Conservation (phyloP, 2,329 filamentous ascomycete species). For the Ophiostoma ips region DNA sequence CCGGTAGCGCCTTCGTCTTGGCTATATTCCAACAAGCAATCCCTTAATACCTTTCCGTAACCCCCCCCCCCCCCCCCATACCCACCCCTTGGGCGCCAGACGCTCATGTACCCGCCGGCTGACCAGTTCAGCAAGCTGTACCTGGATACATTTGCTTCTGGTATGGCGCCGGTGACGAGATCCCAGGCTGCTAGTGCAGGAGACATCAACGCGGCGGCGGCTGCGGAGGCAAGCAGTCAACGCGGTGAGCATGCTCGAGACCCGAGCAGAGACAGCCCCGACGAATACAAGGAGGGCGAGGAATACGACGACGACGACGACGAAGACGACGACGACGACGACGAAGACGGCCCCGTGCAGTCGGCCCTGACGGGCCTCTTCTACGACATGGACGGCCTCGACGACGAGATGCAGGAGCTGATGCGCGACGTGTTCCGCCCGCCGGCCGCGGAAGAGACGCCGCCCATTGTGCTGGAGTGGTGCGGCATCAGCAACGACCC, state of each 20-base stretch:
- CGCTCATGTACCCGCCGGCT: constrained; percentile 10
- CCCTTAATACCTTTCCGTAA: too few relatives aligned
- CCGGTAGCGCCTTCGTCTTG: too few relatives aligned
- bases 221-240: not conserved
- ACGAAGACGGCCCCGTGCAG: constrained; percentile 18
- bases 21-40: too few relatives aligned
- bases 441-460: constrained; percentile 23
- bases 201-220: not conserved
- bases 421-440: constrained; percentile 30
- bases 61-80: too few relatives aligned
- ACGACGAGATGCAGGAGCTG: constrained; percentile 14
- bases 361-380: constrained; percentile 22
- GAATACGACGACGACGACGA: not conserved
- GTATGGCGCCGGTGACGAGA: constrained; percentile 12
- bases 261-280: not conserved
- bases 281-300: not conserved
- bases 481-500: constrained; percentile 27
- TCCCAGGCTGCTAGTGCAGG: constrained; percentile 3
- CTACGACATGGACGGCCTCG: constrained; percentile 21
- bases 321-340: constrained; percentile 15
- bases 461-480: constrained; percentile 34
- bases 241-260: not conserved
- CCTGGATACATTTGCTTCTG: not conserved
- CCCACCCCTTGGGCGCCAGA: too few relatives aligned
- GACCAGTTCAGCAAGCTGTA: constrained; percentile 9